Evolutionary conservation across 139 green algal species (phyloP), one percentile per base, ranked within the genome.

Genomic region (Deuterostichococcus epilithicus): DNA sequence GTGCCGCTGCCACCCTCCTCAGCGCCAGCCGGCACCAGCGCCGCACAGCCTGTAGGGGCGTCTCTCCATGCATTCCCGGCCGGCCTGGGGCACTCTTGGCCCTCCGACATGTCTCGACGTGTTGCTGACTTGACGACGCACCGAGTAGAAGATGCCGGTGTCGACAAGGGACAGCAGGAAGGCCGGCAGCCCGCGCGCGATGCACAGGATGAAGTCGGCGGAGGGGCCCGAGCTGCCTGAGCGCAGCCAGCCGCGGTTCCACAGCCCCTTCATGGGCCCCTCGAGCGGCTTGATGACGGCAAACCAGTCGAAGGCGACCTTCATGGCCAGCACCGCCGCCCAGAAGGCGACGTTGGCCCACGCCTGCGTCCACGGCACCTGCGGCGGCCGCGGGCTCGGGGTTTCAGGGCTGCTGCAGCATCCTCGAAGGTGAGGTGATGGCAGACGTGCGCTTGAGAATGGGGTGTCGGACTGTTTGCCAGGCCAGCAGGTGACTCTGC

Each of bases 271-370:
- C 25, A 89, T 73, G 4, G 78, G 38, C 33, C 60, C 44, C 32
- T 85, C 52, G 68, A 89, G 76, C 1, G 84, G 83, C 42, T 65
- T 52, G 59, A 89, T 84, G 23, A 89, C 58, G 30, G 78, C 76
- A 69, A 85, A 90, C 69, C 84, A 90, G 75, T 92, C 89, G 58
- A 94, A 93, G 2, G 78, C 77, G 23, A 87, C 70, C 78, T 94
- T 94, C 52, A 82, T 45, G 0, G 30, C 78, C 28, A 94, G 72
- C 34, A 88, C 80, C 22, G 83, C 25, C n/a, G 75, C 63, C 89
- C 89, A 94, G 73, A 94, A 88, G 36, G 67, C 26, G 0, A 77
- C 47, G 77, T 94, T 93, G 66, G 38, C 79, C 83, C 86, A 22
- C 83, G 78, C 30, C 58, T 68, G 73, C 86, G 52, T 15, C 72